Evolutionary conservation across 805 yeast species (phyloP).

Genomic region (Starmerella cellae): DNA sequence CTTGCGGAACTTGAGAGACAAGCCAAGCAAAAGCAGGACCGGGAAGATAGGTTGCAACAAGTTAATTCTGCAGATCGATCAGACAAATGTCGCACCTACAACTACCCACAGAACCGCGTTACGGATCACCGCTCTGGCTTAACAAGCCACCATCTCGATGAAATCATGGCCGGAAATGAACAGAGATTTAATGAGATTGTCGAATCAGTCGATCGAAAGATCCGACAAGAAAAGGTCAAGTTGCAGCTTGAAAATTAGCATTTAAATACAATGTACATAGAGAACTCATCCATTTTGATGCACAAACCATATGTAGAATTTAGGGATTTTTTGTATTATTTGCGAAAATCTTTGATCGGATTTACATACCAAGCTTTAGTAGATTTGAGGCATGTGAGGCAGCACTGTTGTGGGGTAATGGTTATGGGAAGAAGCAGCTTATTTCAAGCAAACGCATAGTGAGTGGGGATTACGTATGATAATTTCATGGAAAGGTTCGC

Average conservation of each 20-base stretch:
- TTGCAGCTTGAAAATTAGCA: conserved; percentile 2
- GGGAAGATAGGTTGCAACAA: conserved; percentile 59
- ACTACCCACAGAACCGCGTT: conserved; percentile 80
- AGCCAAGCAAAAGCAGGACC: conserved; percentile 51
- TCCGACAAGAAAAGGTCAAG: conserved; percentile 29
- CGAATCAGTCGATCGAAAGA: conserved; percentile 37
- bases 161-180: conserved; percentile 44
- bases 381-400: no score
- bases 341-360: no score
- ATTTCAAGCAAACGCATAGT: no score
- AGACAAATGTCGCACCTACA: conserved; percentile 88
- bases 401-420: no score
- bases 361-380: no score
- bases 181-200: conserved; percentile 38
- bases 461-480: background rate
- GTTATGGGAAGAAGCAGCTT: no score
- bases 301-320: no score
- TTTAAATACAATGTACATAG: no score
- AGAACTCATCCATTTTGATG: no score
- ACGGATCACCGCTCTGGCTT: conserved; percentile 88
- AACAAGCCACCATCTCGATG: conserved; percentile 61
- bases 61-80: conserved; percentile 81
- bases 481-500: conserved; percentile 14
- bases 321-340: no score
- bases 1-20: conserved; percentile 67